Evolutionary conservation across 2,329 filamentous ascomycete species (phyloP), one percentile per base, ranked within the genome.

Genomic region (Cladosporium sphaerospermum): DNA sequence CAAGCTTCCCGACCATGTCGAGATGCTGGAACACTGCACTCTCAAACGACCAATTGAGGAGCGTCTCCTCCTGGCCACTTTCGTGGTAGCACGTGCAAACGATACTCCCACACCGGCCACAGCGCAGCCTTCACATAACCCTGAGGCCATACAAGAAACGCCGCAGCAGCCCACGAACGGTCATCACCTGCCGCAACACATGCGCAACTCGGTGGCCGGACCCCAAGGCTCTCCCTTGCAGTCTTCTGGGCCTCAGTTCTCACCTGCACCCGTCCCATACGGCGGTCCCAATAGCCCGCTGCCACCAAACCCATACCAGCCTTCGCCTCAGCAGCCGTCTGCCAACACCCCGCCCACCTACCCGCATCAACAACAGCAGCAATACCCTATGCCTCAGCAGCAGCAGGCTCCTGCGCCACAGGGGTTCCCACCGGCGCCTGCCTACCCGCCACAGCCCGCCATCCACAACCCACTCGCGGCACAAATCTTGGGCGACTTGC

Each of bases 11-110:
- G 88, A 91, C 57, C 96, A 96, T 62, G 83, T 96, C 69, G 81
- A 89, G 56, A 87, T 95, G 64, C 79, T 97, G n/a, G 85, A 89
- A 57, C 86, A 92, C 61, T 91, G 91, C 67, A 81, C 82, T 31
- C 80, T 96, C 32, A 88, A 91, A 42, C 78, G 81, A 54, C 80
- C 80, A 2, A 79, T 87, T 13, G 76, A 83, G 0, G 86, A 95
- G 59, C 83, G 88, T 1, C 82, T 93, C 72, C 75, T 99, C 34
- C 75, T 97, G 8, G 82, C 91, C 18, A 87, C 92, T 1, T 86
- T 97, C 57, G 89, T 96, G 3, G 88, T 95, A 58, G 82, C 87
- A 34, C 84, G 85, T 45, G 43, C 70, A 71, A 42, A 31, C 23
- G 41, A 0, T 67, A 64, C 13, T 56, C 63, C 31, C 62, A 57